Conservation (phyloP, 768 basidiomycete genomes). For the Dioszegia hungarica region DNA sequence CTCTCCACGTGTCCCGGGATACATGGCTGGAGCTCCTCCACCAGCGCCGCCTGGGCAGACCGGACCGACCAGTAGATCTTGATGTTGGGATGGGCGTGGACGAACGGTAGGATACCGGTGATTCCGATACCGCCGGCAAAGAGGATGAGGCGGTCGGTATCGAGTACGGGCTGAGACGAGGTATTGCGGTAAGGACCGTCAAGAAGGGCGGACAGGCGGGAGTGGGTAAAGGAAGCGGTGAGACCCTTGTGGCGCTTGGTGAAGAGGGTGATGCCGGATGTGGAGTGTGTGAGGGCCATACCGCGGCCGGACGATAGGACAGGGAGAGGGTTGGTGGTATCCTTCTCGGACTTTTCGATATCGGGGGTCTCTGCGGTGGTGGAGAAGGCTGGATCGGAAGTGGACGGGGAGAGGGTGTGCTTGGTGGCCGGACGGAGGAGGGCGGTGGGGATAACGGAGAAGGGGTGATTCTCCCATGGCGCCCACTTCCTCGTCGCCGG, state of each 20-base stretch:
- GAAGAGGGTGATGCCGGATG: conserved; percentile 4
- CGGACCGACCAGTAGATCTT: conserved; percentile 6
- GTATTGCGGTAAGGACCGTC: conserved; percentile 8
- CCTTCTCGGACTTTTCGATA: conserved; percentile 5
- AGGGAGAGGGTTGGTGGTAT: background rate
- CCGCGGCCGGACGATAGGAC: background rate
- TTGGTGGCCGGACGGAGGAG: background rate
- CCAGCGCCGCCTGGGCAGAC: background rate
- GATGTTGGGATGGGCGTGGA: conserved; percentile 6
- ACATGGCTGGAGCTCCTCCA: background rate
- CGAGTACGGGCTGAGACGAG: background rate
- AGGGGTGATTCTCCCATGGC: conserved; percentile 14
- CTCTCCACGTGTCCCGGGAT: conserved; percentile 6
- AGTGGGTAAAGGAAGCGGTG: background rate
- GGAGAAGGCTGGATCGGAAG: background rate
- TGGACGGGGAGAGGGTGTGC: background rate
- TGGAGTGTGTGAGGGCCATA: background rate
- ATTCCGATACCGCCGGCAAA: conserved; percentile 5
- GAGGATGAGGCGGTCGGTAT: conserved; percentile 5
- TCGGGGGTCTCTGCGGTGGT: background rate
- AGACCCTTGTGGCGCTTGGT: background rate
- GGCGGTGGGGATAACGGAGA: conserved; percentile 8
- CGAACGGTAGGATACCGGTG: conserved; percentile 6
- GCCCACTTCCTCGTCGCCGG: conserved; percentile 4
- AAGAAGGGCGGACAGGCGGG: background rate